Base-by-base conservation (phyloP, 2,329 filamentous ascomycete genomes). In the Incumbomyces delicatus region DNA sequence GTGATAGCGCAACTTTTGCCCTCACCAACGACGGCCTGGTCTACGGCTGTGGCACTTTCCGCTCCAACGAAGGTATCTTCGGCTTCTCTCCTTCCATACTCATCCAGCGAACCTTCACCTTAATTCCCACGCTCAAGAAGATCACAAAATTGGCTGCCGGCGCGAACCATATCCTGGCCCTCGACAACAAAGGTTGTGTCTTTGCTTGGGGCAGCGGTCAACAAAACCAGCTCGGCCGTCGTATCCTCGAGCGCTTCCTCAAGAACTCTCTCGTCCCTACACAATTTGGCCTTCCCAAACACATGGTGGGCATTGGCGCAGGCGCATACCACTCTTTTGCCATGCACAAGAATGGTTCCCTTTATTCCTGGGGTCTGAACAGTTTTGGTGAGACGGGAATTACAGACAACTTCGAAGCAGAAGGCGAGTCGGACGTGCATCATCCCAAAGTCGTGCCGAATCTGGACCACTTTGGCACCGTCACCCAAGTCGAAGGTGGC, bases 361-460 rank as follows among this genome's bases (percentile, higher is more conserved):
- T 90, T 29, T 92, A 80, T 66, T 77, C 81, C 0, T 94, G 87
- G 87, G 87, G 88, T 18, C 71, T 90, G 27, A 94, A 94, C 73
- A 88, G 85, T 66, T 94, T 85, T 64, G 85, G 83, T 52, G 83
- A 94, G 68, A 85, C 85, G 13, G 87, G 83, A 31, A 73, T 83
- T 49, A 50, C 53, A 16, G 51, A 51, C 18, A 50, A 57, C 18
- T 52, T 57, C 41, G 70, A 72, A 13, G 73, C 78, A 36, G 72
- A 74, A 45, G 80, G 77, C 12, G 80, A 83, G 54, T 82, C 82
- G 30, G 78, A 83, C 51, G 76, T 94, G 42, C 74, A 84, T n/a
- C 76, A 78, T 55, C 85, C 87, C 2, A 78, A 76, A 35, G 68
- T 83, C 43, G 77, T 95, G 20, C 67, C 77, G 7, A 74, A 74